Evolutionary conservation across 495 filamentous ascomycete species (phyloP).

Genomic region (Cercophora scortea): DNA sequence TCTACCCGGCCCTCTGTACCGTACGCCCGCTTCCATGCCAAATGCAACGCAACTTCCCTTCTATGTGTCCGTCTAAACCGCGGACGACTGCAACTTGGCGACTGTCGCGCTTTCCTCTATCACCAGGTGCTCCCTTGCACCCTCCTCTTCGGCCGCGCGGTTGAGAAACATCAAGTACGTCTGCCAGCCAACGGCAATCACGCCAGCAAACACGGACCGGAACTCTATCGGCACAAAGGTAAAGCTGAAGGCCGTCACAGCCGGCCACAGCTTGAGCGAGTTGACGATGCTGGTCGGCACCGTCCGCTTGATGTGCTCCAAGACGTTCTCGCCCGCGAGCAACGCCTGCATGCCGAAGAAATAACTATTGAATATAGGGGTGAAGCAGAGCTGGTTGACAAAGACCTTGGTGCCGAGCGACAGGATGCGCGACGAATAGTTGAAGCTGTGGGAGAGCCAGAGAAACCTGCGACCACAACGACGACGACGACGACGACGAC

Average conservation of each 20-base stretch:
- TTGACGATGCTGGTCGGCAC: conserved; percentile 72
- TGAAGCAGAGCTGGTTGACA: conserved; percentile 76
- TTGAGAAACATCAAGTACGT: conserved; percentile 83
- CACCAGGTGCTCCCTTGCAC: too few relatives aligned
- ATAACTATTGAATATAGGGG: conserved; percentile 81
- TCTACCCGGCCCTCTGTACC: neutral
- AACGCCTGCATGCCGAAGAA: conserved; percentile 82
- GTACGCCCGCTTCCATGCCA: neutral
- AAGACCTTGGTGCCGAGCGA: conserved; percentile 68
- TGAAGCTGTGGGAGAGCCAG: conserved; percentile 72
- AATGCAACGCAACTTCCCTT: neutral
- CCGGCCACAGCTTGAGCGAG: conserved; percentile 83
- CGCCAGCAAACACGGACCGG: conserved; percentile 67
- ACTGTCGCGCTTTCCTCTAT: too few relatives aligned
- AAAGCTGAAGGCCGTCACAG: conserved; percentile 81
- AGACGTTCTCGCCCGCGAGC: conserved; percentile 55
- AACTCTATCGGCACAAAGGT: conserved; percentile 73
- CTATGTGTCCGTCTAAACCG: too few relatives aligned
- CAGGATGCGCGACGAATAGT: conserved; percentile 62
- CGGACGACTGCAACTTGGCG: neutral
- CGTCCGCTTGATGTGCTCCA: conserved; percentile 63
- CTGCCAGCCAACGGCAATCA: conserved; percentile 83
- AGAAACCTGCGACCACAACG: conserved; percentile 53
- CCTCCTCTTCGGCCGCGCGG: conserved; percentile 42
- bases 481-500: too few relatives aligned